phyloP scores from a whole-genome alignment of 768 basidiomycete genomes.

The Rhizopogon rudus region DNA sequence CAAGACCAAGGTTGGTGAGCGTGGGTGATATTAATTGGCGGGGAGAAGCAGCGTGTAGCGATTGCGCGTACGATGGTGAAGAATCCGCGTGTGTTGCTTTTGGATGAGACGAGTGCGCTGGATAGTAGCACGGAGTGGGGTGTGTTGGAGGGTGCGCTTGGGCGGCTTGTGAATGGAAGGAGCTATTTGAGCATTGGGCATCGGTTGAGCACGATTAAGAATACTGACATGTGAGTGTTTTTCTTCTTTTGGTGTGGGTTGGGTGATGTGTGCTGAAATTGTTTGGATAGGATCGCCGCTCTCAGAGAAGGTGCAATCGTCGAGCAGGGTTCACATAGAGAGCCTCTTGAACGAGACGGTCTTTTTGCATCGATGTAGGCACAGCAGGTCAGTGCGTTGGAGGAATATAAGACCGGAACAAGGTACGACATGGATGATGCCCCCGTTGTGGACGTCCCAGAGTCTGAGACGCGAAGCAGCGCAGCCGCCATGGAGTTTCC shows the following conservation, averaged over 20 bases:
- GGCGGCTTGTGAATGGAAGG: constrained; percentile 8
- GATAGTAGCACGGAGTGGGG: constrained; percentile 90
- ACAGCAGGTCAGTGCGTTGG: constrained; percentile 61
- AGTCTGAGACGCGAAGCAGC: constrained; percentile 20
- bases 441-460: constrained; percentile 16
- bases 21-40: constrained; percentile 79
- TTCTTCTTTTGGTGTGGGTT: constrained; percentile 32
- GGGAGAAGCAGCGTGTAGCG: constrained; percentile 87
- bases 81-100: constrained; percentile 75
- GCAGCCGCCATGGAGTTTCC: constrained; percentile 12
- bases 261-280: not conserved
- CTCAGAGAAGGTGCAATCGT: constrained; percentile 86
- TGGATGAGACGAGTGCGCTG: constrained; percentile 79
- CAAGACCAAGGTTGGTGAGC: constrained; percentile 85
- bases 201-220: constrained; percentile 43
- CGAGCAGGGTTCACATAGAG: constrained; percentile 77
- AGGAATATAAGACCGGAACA: constrained; percentile 16
- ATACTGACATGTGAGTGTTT: constrained; percentile 51
- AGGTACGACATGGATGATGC: constrained; percentile 20
- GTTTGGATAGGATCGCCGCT: constrained; percentile 67
- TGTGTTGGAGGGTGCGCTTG: constrained; percentile 58
- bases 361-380: constrained; percentile 87
- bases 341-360: constrained; percentile 67
- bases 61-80: constrained; percentile 86
- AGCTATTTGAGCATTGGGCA: constrained; percentile 24